Evolutionary conservation across 176 grass and related monocot genomes (phyloP).

Genomic region (Saccharum officinarum): DNA sequence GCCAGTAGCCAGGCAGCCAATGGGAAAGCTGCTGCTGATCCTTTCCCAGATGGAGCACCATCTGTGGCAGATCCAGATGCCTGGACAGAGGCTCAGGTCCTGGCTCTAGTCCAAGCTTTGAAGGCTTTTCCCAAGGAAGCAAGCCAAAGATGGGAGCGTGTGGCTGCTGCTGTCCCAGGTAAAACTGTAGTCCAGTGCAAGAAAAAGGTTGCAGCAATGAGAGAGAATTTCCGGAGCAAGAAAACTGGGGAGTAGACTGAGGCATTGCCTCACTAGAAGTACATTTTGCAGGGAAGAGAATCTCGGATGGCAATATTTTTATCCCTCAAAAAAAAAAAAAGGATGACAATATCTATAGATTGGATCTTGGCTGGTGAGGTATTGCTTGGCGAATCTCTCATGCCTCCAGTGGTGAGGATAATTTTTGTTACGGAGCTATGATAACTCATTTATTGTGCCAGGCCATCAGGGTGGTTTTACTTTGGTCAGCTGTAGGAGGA

Average conservation of each 20-base stretch:
- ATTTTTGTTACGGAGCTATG: conserved; percentile 24
- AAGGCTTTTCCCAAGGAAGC: conserved; percentile 96
- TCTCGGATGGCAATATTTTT: conserved; percentile 10
- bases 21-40: conserved; percentile 39
- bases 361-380: background rate
- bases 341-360: conserved; percentile 15
- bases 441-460: background rate
- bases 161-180: conserved; percentile 87
- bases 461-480: background rate
- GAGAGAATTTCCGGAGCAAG: conserved; percentile 84
- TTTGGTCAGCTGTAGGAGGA: background rate
- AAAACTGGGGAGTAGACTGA: conserved; percentile 57
- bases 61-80: conserved; percentile 55
- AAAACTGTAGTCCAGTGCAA: conserved; percentile 96
- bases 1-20: conserved; percentile 27
- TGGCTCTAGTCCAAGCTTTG: conserved; percentile 86
- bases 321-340: no score
- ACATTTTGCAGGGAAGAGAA: background rate
- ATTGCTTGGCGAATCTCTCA: background rate
- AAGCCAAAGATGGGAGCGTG: conserved; percentile 95
- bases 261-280: background rate
- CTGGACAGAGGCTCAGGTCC: conserved; percentile 86
- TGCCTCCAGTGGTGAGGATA: background rate
- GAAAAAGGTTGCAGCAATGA: conserved; percentile 90
- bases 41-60: conserved; percentile 43